These are phyloP conservation scores for Eragrostis curvula DNA, from an alignment of 176 grass and related monocot genomes.

Conservation along the genomic window DNA sequence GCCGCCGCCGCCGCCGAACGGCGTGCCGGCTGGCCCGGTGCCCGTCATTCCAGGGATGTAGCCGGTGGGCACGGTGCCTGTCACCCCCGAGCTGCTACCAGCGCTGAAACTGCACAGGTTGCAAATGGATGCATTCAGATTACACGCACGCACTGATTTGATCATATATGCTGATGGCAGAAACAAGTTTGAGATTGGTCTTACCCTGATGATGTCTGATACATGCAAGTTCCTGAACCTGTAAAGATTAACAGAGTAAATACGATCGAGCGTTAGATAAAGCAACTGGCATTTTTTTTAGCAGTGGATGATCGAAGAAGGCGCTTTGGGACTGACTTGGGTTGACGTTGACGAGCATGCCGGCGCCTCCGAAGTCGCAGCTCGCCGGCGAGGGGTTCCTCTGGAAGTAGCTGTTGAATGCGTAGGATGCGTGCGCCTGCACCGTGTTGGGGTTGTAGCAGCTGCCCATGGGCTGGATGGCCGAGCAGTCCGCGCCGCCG, in stretches of 20 bases:
- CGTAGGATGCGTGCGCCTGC: conserved; percentile 88
- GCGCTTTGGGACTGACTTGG: conserved; percentile 90
- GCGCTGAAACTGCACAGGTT: conserved; percentile 39
- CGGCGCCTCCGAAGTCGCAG: conserved; percentile 90
- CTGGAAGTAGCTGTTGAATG: conserved; percentile 97
- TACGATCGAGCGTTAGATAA: not conserved
- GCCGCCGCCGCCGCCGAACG: conserved; percentile 36
- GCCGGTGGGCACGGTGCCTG: conserved; percentile 36
- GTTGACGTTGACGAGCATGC: conserved; percentile 81
- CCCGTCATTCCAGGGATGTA: conserved; percentile 54
- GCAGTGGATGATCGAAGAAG: no score
- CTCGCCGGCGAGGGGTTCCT: conserved; percentile 79
- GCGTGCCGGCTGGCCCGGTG: conserved; percentile 24
- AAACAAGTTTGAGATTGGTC: not conserved
- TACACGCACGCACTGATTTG: not conserved
- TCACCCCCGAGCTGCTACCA: conserved; percentile 57
- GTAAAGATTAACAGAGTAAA: not conserved
- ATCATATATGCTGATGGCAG: not conserved
- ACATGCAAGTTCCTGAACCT: conserved; percentile 81
- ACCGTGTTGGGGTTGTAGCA: conserved; percentile 88
- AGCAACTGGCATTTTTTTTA: not conserved
- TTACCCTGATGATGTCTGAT: conserved; percentile 69
- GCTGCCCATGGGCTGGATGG: conserved; percentile 76
- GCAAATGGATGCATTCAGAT: not conserved
- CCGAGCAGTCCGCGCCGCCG: conserved; percentile 84